Evolutionary conservation across 1,139 yeast genomes (phyloP).

Genomic region (Debaryomyces coudertii): DNA sequence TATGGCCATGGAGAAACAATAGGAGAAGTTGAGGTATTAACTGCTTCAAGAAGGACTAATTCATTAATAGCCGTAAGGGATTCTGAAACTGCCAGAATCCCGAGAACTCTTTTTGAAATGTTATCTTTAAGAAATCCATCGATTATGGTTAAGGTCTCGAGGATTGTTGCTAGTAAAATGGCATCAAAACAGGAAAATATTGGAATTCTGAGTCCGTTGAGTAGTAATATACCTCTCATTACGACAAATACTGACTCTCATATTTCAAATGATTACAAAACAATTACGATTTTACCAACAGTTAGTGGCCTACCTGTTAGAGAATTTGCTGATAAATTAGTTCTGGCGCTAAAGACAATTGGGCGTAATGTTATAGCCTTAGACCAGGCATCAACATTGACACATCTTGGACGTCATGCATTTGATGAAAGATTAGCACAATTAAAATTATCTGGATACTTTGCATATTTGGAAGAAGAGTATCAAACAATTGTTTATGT

Average conservation of each 20-base stretch:
- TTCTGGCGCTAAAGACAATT: slow-evolving; percentile 68
- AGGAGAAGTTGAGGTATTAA: slow-evolving; percentile 93
- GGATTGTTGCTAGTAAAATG: slow-evolving; percentile 82
- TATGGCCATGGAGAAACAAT: slow-evolving; percentile 93
- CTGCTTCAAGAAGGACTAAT: slow-evolving; percentile 73
- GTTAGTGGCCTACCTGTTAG: slow-evolving; percentile 78
- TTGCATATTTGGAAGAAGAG: slow-evolving; percentile 88
- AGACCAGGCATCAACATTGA: slow-evolving; percentile 79
- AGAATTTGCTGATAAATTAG: slow-evolving; percentile 78
- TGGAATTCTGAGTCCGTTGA: slow-evolving; percentile 14
- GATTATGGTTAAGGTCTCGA: slow-evolving; percentile 84
- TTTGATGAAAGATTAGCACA: slow-evolving; percentile 82
- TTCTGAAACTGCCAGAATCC: slow-evolving; percentile 90
- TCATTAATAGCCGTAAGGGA: slow-evolving; percentile 89
- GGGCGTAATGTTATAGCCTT: slow-evolving; percentile 76
- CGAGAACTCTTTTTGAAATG: slow-evolving; percentile 84
- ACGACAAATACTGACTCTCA: slow-evolving; percentile 34
- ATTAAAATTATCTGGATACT: slow-evolving; percentile 82
- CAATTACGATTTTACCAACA: slow-evolving; percentile 83
- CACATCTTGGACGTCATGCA: slow-evolving; percentile 88
- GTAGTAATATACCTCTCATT: slow-evolving; percentile 17
- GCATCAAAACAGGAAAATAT: slow-evolving; percentile 24
- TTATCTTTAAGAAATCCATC: slow-evolving; percentile 85
- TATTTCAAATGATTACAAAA: slow-evolving; percentile 61
- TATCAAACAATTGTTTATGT: slow-evolving; percentile 86